Base-by-base conservation (phyloP, 805 yeast genomes). In the Barnettozyma wickerhamii region DNA sequence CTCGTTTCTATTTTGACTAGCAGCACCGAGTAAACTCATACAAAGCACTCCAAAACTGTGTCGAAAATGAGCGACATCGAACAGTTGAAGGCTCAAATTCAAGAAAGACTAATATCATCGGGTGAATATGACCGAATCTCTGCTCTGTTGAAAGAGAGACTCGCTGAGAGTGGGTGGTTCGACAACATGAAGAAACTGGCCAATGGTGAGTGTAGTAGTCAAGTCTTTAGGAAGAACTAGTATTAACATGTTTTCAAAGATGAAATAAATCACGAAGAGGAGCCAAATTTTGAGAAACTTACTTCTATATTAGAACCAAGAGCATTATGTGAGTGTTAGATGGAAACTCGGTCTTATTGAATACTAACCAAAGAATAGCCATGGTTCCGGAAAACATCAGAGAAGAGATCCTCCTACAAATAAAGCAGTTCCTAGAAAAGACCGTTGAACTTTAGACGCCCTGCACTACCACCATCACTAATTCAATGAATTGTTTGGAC, bases 161-260 rank as follows among this genome's bases (percentile, higher is more conserved):
- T 90, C 10, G 72, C 79, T 38, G 84, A 84, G 55, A 72, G 82
- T 1, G 96, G 96, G 6, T 90, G 97, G 97, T 78, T 77, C 45
- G 95, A 87, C 51, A 72, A 81, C 40, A 79, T 90, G 20, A 70
- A 77, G 34, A 73, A 71, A 30, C 50, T 83, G 31, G 84, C 95
- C 46, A 44, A 74, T 63, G 58, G 73, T 73, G 55, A 45, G 60
- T 52, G 47, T 6, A 15, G 6, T 13, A 3, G 15, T 4, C 10
- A 12, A 12, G 19, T n/a, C n/a, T n/a, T n/a, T n/a, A n/a, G n/a
- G n/a, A 2, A 13, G 10, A 19, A 19, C 23, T n/a, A 13, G 5
- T 19, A 40, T 17, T 30, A 35, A 33, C 35, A 17, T 17, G 12
- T 13, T 27, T 7, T 17, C 10, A 7, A 49, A 50, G 67, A 60